phyloP scores from a whole-genome alignment of 2,329 filamentous ascomycete species.

The Emericellopsis atlantica region DNA sequence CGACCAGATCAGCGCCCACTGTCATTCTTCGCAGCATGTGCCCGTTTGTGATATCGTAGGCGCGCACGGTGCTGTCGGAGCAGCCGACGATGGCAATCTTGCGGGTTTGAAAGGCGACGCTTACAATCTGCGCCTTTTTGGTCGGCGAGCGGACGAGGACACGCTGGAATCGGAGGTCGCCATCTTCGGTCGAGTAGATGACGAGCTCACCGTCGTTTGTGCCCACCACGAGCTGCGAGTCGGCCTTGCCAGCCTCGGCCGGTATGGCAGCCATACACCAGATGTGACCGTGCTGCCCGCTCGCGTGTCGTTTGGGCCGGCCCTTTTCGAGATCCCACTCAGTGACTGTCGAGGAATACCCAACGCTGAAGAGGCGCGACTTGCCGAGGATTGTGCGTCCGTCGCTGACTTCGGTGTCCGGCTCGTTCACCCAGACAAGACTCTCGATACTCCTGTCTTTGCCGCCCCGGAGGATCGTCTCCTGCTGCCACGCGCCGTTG shows the following conservation, averaged over 20 bases:
- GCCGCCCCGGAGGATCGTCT: conserved; percentile 72
- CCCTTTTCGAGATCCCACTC: conserved; percentile 88
- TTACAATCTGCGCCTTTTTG: conserved; percentile 81
- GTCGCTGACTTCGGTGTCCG: conserved; percentile 54
- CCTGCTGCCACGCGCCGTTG: conserved; percentile 76
- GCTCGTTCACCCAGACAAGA: conserved; percentile 81
- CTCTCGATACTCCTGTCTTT: conserved; percentile 82
- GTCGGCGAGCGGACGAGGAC: conserved; percentile 64
- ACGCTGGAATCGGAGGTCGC: conserved; percentile 68
- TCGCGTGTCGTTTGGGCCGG: conserved; percentile 66
- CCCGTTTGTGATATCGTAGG: conserved; percentile 76
- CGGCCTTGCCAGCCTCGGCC: conserved; percentile 19
- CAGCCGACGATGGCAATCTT: conserved; percentile 80
- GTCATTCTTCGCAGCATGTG: conserved; percentile 71
- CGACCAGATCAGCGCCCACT: conserved; percentile 63
- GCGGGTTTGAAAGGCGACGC: conserved; percentile 78
- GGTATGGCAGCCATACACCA: conserved; percentile 94
- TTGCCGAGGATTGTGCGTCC: conserved; percentile 54
- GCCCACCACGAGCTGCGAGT: conserved; percentile 62
- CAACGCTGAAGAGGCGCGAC: conserved; percentile 88
- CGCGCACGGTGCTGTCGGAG: conserved; percentile 88
- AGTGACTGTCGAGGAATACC: conserved; percentile 81
- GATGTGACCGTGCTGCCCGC: conserved; percentile 88
- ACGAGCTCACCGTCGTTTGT: conserved; percentile 87
- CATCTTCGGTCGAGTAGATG: conserved; percentile 74